Base-by-base conservation (phyloP, 345 rosid genomes). In the Kernera saxatilis region DNA sequence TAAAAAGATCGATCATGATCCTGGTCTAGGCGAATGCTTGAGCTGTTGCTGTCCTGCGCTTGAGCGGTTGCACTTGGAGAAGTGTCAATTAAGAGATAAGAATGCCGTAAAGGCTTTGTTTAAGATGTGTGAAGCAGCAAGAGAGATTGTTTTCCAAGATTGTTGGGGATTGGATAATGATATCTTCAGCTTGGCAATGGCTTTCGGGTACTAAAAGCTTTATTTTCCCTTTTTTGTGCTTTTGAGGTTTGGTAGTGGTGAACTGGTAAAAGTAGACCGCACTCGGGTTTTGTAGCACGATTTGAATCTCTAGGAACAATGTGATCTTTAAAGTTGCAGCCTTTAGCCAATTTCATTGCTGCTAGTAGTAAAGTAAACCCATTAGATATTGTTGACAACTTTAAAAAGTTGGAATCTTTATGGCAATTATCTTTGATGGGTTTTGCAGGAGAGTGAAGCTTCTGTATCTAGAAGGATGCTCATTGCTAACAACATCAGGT, bases 121-220 rank as follows among this genome's bases (percentile, higher is more conserved):
- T 73, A 66, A 77, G 78, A 86, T 88, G 17, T 87, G 96, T 52
- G 85, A 80, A 73, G 79, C 83, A 13, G 92, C 86, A 22, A 86
- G 83, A 82, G 97, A 90, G 58, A 54, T 95, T 52, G 81, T 84
- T 56, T 45, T 92, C 33, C 97, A 88, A 67, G 88, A 92, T 63
- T 92, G 98, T 78, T 92, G 98, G 98, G 97, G 99, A 71, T 78
- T 92, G 78, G 91, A 87, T 60, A 73, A 92, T 76, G 97, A 87
- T 37, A 69, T 78, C 36, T 88, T 95, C 87, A 67, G 77, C 71
- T 63, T 78, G 33, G 87, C 91, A 13, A 63, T 67, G 58, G 77
- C 77, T 75, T 92, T 87, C 81, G 80, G 97, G 99, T 95, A 88
- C 54, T 21, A 1, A 48, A 64, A 22, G 32, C 46, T 3, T 32